Evolutionary conservation across 495 filamentous ascomycete genomes (phyloP).

Genomic region (Endocarpon pusillum): DNA sequence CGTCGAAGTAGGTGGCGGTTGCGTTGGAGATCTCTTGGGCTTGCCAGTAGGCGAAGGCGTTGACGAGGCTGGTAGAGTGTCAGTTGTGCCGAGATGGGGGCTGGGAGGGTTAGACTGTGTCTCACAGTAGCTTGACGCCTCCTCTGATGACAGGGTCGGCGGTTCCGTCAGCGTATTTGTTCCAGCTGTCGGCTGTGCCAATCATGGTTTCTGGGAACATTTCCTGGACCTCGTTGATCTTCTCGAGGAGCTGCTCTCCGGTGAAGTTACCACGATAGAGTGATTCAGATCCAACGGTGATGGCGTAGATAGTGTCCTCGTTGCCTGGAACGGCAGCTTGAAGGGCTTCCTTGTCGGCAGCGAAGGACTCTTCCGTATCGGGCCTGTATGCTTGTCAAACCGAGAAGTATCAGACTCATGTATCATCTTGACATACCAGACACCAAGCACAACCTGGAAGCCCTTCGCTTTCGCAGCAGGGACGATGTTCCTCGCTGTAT

Average conservation of each 20-base stretch:
- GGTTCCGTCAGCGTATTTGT: conserved; percentile 59
- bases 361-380: conserved; percentile 47
- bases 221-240: conserved; percentile 44
- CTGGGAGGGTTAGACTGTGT: neutral
- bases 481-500: conserved; percentile 47
- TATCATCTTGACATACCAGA: conserved; percentile 37
- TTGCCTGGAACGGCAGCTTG: conserved; percentile 95
- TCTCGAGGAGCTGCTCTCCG: conserved; percentile 39
- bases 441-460: conserved; percentile 60
- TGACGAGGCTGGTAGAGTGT: conserved; percentile 36
- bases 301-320: conserved; percentile 69
- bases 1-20: conserved; percentile 53
- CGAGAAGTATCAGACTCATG: neutral
- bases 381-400: conserved; percentile 30
- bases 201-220: conserved; percentile 39
- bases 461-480: conserved; percentile 53
- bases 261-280: conserved; percentile 61
- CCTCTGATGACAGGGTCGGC: conserved; percentile 46
- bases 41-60: conserved; percentile 83
- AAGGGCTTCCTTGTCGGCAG: conserved; percentile 63
- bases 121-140: conserved; percentile 46
- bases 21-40: conserved; percentile 44
- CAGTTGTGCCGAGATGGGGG: neutral
- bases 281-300: conserved; percentile 64
- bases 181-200: conserved; percentile 71